Evolutionary conservation across 2,329 filamentous ascomycete genomes (phyloP), one percentile per base, ranked within the genome.

Genomic region (Gnomoniopsis smithogilvyi): DNA sequence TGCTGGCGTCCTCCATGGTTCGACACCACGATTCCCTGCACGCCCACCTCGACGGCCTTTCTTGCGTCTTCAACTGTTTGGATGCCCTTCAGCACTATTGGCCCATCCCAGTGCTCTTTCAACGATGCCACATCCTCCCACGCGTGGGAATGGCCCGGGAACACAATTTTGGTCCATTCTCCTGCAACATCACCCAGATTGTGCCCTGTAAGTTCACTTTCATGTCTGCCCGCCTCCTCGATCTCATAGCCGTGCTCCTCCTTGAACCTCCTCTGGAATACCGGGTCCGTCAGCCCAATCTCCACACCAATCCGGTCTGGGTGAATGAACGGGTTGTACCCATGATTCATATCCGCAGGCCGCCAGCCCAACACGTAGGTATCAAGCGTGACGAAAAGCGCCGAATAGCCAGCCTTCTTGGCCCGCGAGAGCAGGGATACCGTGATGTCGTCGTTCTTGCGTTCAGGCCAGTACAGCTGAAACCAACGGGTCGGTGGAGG

Each of bases 121-220:
- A 90, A 67, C 86, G 87, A 91, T 4, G 78, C 73, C 1, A 90
- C 76, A 68, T 89, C 88, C 48, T 82, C 78, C 88, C 87, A 91
- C 8, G 66, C 79, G 15, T 86, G 73, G 19, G 79, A 77, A 3
- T 82, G 66, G 67, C 87, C 84, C 66, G 88, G 79, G 71, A 82
- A 83, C 33, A 72, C 67, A 12, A 82, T 80, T 78, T 86, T 80
- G 60, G 81, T 73, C 56, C 85, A 68, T 21, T 83, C 78, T 57
- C 86, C 66, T 12, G 82, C 79, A 0, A 80, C 78, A 34, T 85
- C 85, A 63, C 83, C 78, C 50, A 70, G 64, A 67, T 85, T 83
- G 61, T 81, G 81, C 22, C 76, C 76, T 0, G 75, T 74, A 59
- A 74, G 75, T 50, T 78, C 67, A 68, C 79, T 68, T 68, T 77